These are phyloP conservation scores for Phytophthora kernoviae DNA, from an alignment of 352 stramenopile genomes.

Conservation along the genomic window DNA sequence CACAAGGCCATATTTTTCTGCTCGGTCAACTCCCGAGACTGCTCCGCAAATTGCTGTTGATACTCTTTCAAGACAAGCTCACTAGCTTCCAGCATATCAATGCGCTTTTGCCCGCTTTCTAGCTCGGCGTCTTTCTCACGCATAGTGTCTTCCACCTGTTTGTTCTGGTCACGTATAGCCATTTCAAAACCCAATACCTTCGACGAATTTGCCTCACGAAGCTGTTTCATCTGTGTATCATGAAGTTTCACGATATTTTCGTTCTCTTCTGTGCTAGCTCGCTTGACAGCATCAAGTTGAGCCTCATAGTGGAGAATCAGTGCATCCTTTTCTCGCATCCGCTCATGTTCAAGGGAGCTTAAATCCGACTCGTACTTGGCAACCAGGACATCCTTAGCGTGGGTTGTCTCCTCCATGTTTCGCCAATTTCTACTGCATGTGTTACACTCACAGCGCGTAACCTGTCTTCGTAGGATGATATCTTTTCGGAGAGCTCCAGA, in stretches of 20 bases:
- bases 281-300: constrained; percentile 45
- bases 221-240: constrained; percentile 34
- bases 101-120: constrained; percentile 14
- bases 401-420: constrained; percentile 13
- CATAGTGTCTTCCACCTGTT: constrained; percentile 30
- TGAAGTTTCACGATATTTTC: constrained; percentile 33
- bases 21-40: constrained; percentile 25
- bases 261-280: constrained; percentile 38
- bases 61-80: constrained; percentile 16
- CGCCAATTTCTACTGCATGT: constrained; percentile 20
- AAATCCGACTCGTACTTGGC: constrained; percentile 32
- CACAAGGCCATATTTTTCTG: constrained; percentile 50
- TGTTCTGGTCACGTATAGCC: constrained; percentile 48
- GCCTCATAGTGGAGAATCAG: constrained; percentile 55
- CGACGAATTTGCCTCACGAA: constrained; percentile 48
- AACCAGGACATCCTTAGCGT: constrained; percentile 23
- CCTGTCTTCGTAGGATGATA: constrained; percentile 26
- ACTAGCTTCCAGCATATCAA: constrained; percentile 30
- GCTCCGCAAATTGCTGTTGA: constrained; percentile 22
- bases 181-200: constrained; percentile 53
- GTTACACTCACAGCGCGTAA: constrained; percentile 11
- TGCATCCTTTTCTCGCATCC: constrained; percentile 19
- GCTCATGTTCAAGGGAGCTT: constrained; percentile 26
- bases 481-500: constrained; percentile 29
- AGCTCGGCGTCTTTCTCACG: constrained; percentile 29